phyloP scores from a whole-genome alignment of 139 green algal species.

The Tetradesmus lagerheimii region DNA sequence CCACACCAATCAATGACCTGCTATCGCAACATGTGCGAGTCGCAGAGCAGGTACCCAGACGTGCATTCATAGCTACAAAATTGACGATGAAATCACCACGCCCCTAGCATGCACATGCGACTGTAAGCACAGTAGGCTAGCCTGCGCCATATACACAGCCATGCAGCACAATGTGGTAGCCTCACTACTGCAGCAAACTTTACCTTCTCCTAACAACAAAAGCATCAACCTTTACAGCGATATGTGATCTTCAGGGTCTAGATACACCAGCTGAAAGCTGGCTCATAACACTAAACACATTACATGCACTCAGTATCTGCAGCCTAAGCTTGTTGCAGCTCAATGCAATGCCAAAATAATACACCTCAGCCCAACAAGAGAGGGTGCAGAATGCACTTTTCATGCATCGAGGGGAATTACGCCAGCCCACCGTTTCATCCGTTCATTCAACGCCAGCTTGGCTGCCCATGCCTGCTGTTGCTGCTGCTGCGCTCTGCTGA shows the following conservation, averaged over 20 bases:
- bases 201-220: not conserved
- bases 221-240: not conserved
- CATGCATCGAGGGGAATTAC: no score
- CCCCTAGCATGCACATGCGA: not conserved
- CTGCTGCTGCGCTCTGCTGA: not conserved
- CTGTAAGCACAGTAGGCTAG: not conserved
- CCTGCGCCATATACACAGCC: not conserved
- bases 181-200: not conserved
- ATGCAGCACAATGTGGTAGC: not conserved
- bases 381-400: not conserved
- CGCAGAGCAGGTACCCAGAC: not conserved
- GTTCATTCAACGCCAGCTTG: not conserved
- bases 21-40: not conserved
- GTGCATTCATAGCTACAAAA: not conserved
- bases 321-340: not conserved
- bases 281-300: not conserved
- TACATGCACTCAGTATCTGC: not conserved
- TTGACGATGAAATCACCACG: no score
- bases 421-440: no score
- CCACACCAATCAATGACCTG: not conserved
- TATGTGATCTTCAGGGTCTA: not conserved
- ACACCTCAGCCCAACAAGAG: no score
- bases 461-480: not conserved
- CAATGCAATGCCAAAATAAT: not conserved
- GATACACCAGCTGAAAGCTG: not conserved